Percentiles rank a stretch among this genome's conserved stretches.
phyloP scores from a whole-genome alignment of 257 asterid species.

The Fraxinus quadrangulata region DNA sequence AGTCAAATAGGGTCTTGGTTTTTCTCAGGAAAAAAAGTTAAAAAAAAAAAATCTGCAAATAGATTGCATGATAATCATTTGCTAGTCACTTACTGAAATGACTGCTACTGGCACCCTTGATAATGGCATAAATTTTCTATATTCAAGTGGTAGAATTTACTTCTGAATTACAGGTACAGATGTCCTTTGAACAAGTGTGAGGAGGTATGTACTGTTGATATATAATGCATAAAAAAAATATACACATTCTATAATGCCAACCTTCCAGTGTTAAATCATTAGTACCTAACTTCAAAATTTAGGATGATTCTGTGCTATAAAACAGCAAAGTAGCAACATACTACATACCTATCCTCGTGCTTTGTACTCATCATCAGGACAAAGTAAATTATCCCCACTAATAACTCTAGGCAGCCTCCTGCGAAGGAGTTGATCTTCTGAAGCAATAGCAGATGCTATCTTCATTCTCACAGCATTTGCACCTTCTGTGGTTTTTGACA shows the following conservation, averaged over 20 bases:
- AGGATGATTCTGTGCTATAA: constrained; percentile 5
- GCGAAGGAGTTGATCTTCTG: constrained; percentile 95
- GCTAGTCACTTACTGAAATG: background rate
- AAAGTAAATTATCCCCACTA: constrained; percentile 89
- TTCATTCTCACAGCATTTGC: constrained; percentile 99
- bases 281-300: background rate
- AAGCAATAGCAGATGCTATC: constrained; percentile 92
- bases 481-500: constrained; percentile 98
- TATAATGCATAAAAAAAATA: background rate
- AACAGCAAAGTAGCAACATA: constrained; percentile 16
- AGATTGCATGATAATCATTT: background rate
- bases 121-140: background rate
- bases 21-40: background rate
- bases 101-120: background rate
- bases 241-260: background rate
- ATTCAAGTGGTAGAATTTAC: background rate
- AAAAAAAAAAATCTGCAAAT: background rate
- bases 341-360: constrained; percentile 88
- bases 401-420: constrained; percentile 94
- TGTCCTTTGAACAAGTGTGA: background rate
- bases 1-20: background rate
- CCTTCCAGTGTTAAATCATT: constrained; percentile 19
- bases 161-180: background rate
- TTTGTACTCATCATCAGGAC: constrained; percentile 86
- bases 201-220: background rate